A percentile compares a stretch with the other conserved stretches of the same genome.
phyloP scores from a whole-genome alignment of 345 rosid species.

The Leavenworthia alabamica region DNA sequence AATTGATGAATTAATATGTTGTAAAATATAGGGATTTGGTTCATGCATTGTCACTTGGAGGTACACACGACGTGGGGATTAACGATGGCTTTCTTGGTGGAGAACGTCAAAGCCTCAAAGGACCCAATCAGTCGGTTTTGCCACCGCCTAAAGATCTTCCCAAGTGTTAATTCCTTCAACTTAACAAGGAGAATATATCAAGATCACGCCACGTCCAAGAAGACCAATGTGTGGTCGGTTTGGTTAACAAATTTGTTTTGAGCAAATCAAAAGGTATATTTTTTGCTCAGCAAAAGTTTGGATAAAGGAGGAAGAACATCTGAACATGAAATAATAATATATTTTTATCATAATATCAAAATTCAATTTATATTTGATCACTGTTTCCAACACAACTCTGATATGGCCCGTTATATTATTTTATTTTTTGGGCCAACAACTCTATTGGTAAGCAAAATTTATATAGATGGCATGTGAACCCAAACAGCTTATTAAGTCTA shows the following conservation, averaged over 20 bases:
- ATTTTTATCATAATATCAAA: not conserved
- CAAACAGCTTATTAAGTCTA: no score
- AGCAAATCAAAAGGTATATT: slow-evolving; percentile 18
- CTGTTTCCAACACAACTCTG: slow-evolving; percentile 10
- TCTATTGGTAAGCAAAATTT: not conserved
- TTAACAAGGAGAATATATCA: not conserved
- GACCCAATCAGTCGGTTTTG: slow-evolving; percentile 67
- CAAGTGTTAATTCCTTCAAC: slow-evolving; percentile 45
- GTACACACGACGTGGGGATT: slow-evolving; percentile 98
- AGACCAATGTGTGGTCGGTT: slow-evolving; percentile 6
- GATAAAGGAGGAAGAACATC: not conserved
- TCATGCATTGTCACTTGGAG: slow-evolving; percentile 95
- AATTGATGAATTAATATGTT: not conserved
- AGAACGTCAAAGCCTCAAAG: slow-evolving; percentile 90
- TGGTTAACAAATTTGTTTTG: slow-evolving; percentile 8
- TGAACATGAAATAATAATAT: not conserved
- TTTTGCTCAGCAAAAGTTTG: slow-evolving; percentile 6
- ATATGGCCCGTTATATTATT: slow-evolving; percentile 10
- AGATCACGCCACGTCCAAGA: slow-evolving; percentile 21
- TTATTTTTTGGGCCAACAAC: slow-evolving; percentile 19
- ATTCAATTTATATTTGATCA: not conserved
- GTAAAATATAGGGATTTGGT: slow-evolving; percentile 68
- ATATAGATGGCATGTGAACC: slow-evolving; percentile 4
- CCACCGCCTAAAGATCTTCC: slow-evolving; percentile 96
- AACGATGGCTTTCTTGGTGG: slow-evolving; percentile 96